phyloP scores from a whole-genome alignment of 2,329 filamentous ascomycete species.

The Trichoderma oligosporum region DNA sequence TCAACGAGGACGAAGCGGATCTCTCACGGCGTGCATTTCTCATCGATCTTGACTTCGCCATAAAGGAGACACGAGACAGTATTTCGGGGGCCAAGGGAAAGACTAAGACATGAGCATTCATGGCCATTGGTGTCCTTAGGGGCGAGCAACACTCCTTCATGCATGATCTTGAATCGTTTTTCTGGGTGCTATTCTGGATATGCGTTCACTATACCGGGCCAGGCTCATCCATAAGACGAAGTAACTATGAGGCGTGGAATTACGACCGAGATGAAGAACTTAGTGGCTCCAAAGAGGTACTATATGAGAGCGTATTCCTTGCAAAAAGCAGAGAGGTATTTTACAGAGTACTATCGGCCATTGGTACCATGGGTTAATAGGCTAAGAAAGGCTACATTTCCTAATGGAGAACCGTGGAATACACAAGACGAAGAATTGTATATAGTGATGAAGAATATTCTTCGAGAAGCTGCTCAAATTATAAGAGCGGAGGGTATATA shows the following conservation, averaged over 20 bases:
- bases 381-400: too few species aligned
- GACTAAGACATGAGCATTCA: conserved; percentile 35
- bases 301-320: too few species aligned
- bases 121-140: conserved; percentile 42
- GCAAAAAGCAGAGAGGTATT: too few species aligned
- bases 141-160: conserved; percentile 44
- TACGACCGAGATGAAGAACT: conserved; percentile 20
- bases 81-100: not conserved
- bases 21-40: not conserved
- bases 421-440: too few species aligned
- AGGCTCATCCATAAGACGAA: not conserved
- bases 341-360: too few species aligned
- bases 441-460: too few species aligned
- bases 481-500: too few species aligned
- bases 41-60: not conserved
- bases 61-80: not conserved
- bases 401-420: too few species aligned
- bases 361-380: too few species aligned
- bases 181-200: conserved; percentile 47
- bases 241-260: conserved; percentile 20
- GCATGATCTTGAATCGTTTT: conserved; percentile 48
- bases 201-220: conserved; percentile 39
- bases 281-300: too few species aligned
- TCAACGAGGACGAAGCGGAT: not conserved
- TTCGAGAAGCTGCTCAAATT: too few species aligned